Conservation (phyloP, 305 asterid species). For the Rubia peregrina region DNA sequence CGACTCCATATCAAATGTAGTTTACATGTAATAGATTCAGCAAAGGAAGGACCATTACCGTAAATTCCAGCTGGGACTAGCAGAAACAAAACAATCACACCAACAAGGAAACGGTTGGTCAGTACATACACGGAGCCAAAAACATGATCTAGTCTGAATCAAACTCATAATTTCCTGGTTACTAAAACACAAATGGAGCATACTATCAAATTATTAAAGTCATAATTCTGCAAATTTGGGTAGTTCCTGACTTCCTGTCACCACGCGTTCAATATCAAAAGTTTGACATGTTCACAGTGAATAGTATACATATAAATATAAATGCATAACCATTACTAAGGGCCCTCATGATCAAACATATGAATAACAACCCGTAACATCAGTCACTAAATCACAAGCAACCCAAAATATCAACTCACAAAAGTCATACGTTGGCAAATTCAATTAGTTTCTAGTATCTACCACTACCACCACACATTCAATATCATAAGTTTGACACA, state of each 20-base stretch:
- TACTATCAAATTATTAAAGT: not conserved
- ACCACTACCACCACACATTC: slow-evolving; percentile 4
- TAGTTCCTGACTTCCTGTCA: not conserved
- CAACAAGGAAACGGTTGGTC: slow-evolving; percentile 17
- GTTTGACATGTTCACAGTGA: not conserved
- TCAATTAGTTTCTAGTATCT: not conserved
- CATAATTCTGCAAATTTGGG: not conserved
- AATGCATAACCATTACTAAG: not conserved
- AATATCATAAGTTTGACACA: not conserved
- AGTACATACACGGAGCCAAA: slow-evolving; percentile 25
- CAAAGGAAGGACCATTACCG: slow-evolving; percentile 36
- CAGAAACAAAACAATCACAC: slow-evolving; percentile 25
- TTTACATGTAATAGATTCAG: not conserved
- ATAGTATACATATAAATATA: not conserved
- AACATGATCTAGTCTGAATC: slow-evolving; percentile 14
- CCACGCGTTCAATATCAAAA: not conserved
- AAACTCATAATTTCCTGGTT: not conserved
- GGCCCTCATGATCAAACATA: slow-evolving; percentile 1
- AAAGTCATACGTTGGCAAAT: not conserved
- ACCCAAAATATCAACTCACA: not conserved
- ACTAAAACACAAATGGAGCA: not conserved
- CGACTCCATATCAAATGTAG: not conserved
- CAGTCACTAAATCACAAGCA: not conserved
- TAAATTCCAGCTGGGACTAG: slow-evolving; percentile 89
- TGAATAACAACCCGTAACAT: not conserved